Evolutionary conservation across 345 rosid species (phyloP), one percentile per base, ranked within the genome.

Genomic region (Noccaea caerulescens): DNA sequence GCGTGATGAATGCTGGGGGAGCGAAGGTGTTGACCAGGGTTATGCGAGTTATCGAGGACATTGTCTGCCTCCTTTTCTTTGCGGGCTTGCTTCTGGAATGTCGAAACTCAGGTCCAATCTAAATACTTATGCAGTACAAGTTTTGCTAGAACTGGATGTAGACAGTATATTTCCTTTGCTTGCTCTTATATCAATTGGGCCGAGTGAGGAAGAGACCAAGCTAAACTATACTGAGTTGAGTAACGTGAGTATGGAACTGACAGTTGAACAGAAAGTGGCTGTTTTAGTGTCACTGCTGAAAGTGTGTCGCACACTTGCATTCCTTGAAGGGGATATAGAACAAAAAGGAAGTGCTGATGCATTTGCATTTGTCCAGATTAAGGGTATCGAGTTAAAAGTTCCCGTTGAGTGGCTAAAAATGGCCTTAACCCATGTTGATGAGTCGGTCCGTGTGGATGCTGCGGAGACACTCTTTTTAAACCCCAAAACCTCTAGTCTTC

Each of bases 401-500:
- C 90, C 71, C 66, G 84, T 91, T 62, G 81, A 83, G 75, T 93
- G 98, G 98, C 85, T 93, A 46, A 85, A 79, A 34, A 76, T 86
- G 88, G 97, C 98, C 57, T 76, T 93, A 86, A 85, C 86, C 66
- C 94, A 93, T 84, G 86, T 79, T 65, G 97, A 93, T 58, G 98
- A 91, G 83, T 81, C 87, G 33, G 89, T 93, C 45, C 98, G 96
- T 55, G 92, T 93, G 51, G 97, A 89, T 82, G 87, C 97, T 71
- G 98, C 97, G n/a, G 98, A 89, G 81, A 81, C 87, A 70, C 98
- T 93, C 75, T 85, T 93, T 79, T 72, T 93, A 58, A 93, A 87
- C 75, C 98, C 98, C 51, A 93, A 91, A 80, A 88, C 86, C 25
- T 64, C 97, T 49, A 86, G 90, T 81, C 86, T 93, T 58, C 97